Evolutionary conservation across 139 green algal genomes (phyloP).

Genomic region (Tetradesmus lagerheimii): DNA sequence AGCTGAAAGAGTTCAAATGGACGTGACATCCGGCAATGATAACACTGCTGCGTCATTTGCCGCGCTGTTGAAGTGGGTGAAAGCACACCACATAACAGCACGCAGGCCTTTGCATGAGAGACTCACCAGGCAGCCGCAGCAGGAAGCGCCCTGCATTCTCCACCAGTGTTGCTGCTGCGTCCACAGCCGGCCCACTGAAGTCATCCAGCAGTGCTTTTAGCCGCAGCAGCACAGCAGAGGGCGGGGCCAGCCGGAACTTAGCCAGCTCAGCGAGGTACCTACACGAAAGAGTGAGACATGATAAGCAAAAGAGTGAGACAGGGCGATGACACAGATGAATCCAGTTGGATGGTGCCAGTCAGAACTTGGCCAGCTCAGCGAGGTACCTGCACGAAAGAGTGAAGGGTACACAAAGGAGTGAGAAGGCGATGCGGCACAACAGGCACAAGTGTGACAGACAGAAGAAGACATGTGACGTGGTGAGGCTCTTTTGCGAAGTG

Average conservation of each 20-base stretch:
- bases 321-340: no score
- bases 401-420: not conserved
- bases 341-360: no score
- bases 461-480: no score
- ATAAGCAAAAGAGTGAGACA: no score
- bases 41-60: no score
- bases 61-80: no score
- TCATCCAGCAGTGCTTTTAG: conserved; percentile 87
- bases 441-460: no score
- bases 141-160: conserved; percentile 92
- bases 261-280: conserved; percentile 92
- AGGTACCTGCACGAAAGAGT: not conserved
- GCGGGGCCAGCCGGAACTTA: conserved; percentile 84
- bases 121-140: conserved; percentile 67
- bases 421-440: not conserved
- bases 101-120: not conserved
- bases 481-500: no score
- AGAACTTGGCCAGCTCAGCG: no score
- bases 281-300: no score
- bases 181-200: conserved; percentile 90
- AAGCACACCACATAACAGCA: not conserved
- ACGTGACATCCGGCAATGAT: no score
- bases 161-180: conserved; percentile 87
- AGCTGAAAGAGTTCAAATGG: no score
- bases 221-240: conserved; percentile 39